Evolutionary conservation across 495 filamentous ascomycete genomes (phyloP), one percentile per base, ranked within the genome.

Genomic region (Xylaria castorea): DNA sequence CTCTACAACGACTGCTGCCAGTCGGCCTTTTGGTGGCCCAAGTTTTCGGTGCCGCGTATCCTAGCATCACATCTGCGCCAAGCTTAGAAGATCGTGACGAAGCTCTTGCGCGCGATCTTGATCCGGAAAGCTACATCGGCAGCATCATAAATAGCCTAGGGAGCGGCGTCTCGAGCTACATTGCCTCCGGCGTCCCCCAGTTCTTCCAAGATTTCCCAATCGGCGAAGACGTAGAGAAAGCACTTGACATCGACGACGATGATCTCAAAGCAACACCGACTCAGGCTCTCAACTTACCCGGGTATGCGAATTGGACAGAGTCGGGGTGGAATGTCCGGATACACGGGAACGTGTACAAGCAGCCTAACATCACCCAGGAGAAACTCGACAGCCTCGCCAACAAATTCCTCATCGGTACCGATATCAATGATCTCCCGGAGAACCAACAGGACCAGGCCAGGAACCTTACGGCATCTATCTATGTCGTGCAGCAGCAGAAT

Each of bases 241-340:
- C 85, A 51, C 82, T 93, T 3, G 88, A 89, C 3, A 81, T 94
- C 53, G 80, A 85, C 64, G 84, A 87, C 65, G 75, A 75, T 16
- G 85, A 90, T n/a, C 78, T 93, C 30, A 83, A 77, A 18, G 87
- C 89, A 6, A 79, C 87, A 48, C 92, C 92, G 1, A 91, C 92
- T 2, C 87, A 93, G 73, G 91, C 92, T 22, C 77, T 94, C 64
- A 93, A 94, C 74, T 81, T 94, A 12, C 90, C 91, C 81, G 88
- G 75, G n/a, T 94, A 95, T 78, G 92, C 86, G 46, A 95, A 95
- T 73, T 94, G 90, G 87, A 94, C 92, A n/a, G 83, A 87, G 25
- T 81, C 87, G 58, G 91, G 90, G 50, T 95, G 92, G 92, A 93
- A 91, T 68, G 82, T 94, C 7, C 87, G 90, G 20, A 89, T 94